A percentile compares a stretch with the other conserved stretches of the same genome.
These are phyloP conservation scores for Hemisphaericaspora xylofermentans DNA, from an alignment of 1,139 yeast species.

Conservation along the genomic window DNA sequence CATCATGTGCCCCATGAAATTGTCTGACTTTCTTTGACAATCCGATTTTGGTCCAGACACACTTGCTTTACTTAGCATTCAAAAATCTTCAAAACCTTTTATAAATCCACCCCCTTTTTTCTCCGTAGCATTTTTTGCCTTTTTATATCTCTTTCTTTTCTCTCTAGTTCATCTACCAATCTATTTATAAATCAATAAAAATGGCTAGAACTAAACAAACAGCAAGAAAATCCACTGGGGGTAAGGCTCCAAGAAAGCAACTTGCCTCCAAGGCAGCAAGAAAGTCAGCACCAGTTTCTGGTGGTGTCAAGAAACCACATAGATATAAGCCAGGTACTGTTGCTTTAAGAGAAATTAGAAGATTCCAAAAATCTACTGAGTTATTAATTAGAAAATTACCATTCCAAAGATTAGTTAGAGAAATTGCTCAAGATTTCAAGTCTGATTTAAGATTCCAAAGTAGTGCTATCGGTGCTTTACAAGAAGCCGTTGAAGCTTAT, in stretches of 20 bases:
- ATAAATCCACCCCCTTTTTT: constrained; percentile 9
- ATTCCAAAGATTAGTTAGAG: constrained; percentile 50
- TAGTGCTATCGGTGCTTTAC: constrained; percentile 53
- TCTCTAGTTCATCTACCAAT: constrained; percentile 4
- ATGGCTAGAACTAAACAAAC: constrained; percentile 58
- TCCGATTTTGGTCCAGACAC: constrained; percentile 4
- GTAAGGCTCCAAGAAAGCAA: constrained; percentile 56
- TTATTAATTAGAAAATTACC: constrained; percentile 54
- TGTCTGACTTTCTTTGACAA: no score
- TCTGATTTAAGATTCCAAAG: constrained; percentile 53
- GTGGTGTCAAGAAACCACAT: constrained; percentile 55
- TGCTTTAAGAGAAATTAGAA: constrained; percentile 55
- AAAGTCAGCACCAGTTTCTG: constrained; percentile 52
- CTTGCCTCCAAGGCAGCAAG: constrained; percentile 55
- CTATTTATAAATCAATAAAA: constrained; percentile 9
- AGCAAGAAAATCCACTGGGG: constrained; percentile 55
- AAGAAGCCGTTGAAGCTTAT: constrained; percentile 55
- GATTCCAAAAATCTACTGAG: constrained; percentile 54
- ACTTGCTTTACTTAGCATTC: background rate
- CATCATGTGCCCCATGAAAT: background rate
- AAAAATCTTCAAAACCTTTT: constrained; percentile 4
- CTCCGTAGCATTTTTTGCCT: background rate
- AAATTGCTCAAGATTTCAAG: constrained; percentile 51
- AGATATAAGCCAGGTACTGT: constrained; percentile 59
- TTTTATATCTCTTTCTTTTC: constrained; percentile 2